These are phyloP conservation scores for Malania oleifera DNA, from an alignment of 164 flowering plant genomes.

Conservation along the genomic window DNA sequence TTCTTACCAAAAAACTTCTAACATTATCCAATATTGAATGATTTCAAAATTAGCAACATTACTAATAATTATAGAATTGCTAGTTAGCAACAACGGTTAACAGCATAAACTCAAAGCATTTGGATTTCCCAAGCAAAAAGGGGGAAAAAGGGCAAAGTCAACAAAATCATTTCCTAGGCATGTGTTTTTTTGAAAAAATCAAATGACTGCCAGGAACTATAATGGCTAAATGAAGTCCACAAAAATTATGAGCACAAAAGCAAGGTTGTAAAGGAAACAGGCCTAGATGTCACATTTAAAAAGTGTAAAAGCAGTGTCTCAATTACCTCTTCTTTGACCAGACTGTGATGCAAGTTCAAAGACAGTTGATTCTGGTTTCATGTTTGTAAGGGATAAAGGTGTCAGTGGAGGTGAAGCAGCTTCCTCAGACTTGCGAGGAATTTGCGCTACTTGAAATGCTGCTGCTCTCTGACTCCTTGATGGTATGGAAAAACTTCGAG, in stretches of 20 bases:
- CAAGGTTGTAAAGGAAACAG: neutral
- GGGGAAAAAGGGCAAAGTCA: no score
- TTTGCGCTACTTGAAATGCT: constrained; percentile 32
- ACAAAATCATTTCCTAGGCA: no score
- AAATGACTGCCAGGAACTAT: no score
- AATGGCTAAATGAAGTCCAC: no score
- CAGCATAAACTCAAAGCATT: no score
- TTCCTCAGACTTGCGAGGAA: constrained; percentile 28
- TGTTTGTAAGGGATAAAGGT: constrained; percentile 53
- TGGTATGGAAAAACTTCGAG: constrained; percentile 85
- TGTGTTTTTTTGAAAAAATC: no score
- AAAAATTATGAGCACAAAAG: neutral
- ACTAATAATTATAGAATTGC: no score
- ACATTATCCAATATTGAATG: no score
- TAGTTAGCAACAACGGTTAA: no score
- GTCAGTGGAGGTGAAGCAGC: constrained; percentile 77
- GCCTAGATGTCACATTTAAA: neutral
- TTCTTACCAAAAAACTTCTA: no score
- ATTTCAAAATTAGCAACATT: no score
- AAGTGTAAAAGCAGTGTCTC: neutral
- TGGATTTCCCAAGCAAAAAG: no score
- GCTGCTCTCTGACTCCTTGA: constrained; percentile 64
- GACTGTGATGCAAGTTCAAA: constrained; percentile 32
- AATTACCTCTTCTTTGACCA: constrained; percentile 53
- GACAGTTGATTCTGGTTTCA: constrained; percentile 27